phyloP scores from a whole-genome alignment of 768 basidiomycete genomes.

The Suillus subaureus region DNA sequence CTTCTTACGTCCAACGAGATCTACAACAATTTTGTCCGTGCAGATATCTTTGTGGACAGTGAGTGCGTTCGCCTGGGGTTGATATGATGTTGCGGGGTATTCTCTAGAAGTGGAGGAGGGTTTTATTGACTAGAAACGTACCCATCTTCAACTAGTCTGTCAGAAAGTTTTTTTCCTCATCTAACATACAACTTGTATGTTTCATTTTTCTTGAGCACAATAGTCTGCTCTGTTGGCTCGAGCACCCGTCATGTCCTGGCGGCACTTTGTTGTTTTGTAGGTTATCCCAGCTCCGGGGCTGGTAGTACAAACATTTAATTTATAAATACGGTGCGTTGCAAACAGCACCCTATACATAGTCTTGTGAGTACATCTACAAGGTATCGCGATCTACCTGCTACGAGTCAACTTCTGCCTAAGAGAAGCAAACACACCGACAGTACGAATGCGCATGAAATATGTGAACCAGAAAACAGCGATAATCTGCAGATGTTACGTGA shows the following conservation, averaged over 20 bases:
- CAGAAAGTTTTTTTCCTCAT: background rate
- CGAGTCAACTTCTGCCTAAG: background rate
- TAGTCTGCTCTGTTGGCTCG: no score
- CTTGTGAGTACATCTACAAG: background rate
- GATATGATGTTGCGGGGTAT: background rate
- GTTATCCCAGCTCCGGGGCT: background rate
- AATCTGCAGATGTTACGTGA: background rate
- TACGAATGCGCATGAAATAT: background rate
- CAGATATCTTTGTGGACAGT: constrained; percentile 42
- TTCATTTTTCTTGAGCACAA: no score
- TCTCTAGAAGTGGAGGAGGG: background rate
- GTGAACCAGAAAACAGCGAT: background rate
- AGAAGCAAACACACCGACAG: background rate
- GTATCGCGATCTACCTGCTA: background rate
- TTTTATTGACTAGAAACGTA: background rate
- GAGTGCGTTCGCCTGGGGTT: background rate
- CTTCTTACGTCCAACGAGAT: constrained; percentile 70
- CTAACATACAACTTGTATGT: background rate
- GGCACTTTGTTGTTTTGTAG: background rate
- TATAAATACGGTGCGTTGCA: background rate
- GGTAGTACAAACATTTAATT: no score
- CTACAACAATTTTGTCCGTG: constrained; percentile 71
- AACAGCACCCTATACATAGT: no score
- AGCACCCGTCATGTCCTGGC: no score
- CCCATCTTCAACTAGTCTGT: background rate